phyloP scores from a whole-genome alignment of 768 basidiomycete genomes.

The Dacryopinax primogenitus region DNA sequence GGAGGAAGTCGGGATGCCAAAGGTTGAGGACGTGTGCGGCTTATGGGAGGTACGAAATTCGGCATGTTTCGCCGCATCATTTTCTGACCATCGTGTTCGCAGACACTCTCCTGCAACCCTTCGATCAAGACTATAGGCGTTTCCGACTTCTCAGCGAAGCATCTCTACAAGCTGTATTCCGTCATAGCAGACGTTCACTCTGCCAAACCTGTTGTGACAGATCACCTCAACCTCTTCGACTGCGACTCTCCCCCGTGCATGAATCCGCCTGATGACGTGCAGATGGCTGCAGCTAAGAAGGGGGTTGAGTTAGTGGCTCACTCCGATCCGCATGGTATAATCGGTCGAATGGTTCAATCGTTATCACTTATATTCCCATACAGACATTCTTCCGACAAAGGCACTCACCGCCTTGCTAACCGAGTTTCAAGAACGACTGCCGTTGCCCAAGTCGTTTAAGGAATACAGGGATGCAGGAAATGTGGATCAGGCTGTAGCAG shows the following conservation, averaged over 20 bases:
- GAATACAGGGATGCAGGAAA: not conserved
- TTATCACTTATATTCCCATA: not conserved
- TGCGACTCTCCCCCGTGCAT: conserved; percentile 11
- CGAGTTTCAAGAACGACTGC: conserved; percentile 14
- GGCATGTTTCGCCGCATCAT: not conserved
- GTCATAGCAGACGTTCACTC: not conserved
- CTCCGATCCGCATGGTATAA: conserved; percentile 13
- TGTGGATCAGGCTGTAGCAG: conserved; percentile 9
- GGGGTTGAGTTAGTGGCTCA: conserved; percentile 13
- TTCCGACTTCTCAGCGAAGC: conserved; percentile 13
- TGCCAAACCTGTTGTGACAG: conserved; percentile 4
- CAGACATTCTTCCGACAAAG: conserved; percentile 11
- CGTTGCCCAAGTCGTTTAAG: conserved; percentile 12
- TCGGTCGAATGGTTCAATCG: too few species aligned
- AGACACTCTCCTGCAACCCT: conserved; percentile 14
- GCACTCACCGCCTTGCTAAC: conserved; percentile 10
- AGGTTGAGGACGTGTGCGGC: conserved; percentile 12
- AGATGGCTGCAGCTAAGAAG: conserved; percentile 10
- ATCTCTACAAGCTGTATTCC: conserved; percentile 7
- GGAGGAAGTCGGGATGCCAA: conserved; percentile 9
- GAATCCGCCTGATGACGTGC: conserved; percentile 6
- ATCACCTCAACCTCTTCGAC: conserved; percentile 16
- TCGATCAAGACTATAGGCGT: conserved; percentile 12
- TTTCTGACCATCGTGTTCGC: not conserved
- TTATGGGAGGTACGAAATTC: conserved; percentile 12